Conservation (phyloP, 2,329 filamentous ascomycete genomes). For the Didymella keratinophila region DNA sequence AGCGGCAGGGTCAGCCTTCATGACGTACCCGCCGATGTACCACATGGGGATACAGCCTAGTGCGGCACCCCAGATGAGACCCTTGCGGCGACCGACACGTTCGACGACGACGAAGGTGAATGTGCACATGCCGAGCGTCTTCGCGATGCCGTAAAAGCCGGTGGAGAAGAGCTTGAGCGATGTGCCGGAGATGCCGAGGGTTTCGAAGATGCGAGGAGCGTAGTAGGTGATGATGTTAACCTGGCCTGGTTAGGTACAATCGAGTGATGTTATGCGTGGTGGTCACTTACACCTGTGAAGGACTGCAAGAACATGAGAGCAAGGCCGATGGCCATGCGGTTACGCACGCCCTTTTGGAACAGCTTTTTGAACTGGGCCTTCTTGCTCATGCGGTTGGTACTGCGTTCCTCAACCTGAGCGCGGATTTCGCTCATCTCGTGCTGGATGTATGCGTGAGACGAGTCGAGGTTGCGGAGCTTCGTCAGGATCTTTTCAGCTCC, state of each 20-base stretch:
- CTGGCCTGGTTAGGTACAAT: slow-evolving; percentile 21
- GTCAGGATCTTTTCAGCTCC: slow-evolving; percentile 53
- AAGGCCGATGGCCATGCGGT: slow-evolving; percentile 51
- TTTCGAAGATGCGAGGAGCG: slow-evolving; percentile 50
- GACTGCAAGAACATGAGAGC: slow-evolving; percentile 51
- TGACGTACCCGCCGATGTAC: slow-evolving; percentile 63
- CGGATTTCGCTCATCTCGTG: slow-evolving; percentile 60
- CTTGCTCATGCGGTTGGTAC: slow-evolving; percentile 40
- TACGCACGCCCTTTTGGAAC: slow-evolving; percentile 51
- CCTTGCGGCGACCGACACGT: slow-evolving; percentile 51
- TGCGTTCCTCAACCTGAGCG: slow-evolving; percentile 44
- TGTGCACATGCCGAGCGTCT: slow-evolving; percentile 52
- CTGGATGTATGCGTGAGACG: slow-evolving; percentile 54
- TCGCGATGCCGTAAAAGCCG: slow-evolving; percentile 59
- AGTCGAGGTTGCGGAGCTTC: slow-evolving; percentile 56
- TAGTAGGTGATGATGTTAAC: slow-evolving; percentile 51
- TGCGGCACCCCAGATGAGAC: slow-evolving; percentile 58
- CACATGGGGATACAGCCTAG: slow-evolving; percentile 60
- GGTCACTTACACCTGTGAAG: slow-evolving; percentile 43
- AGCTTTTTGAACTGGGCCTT: slow-evolving; percentile 46
- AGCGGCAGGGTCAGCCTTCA: slow-evolving; percentile 58
- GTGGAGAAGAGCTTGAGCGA: slow-evolving; percentile 57
- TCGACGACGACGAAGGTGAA: slow-evolving; percentile 53
- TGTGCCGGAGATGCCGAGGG: slow-evolving; percentile 56
- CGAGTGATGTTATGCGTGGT: neutral